phyloP scores from a whole-genome alignment of 2,329 filamentous ascomycete genomes.

The Beauveria sp. region DNA sequence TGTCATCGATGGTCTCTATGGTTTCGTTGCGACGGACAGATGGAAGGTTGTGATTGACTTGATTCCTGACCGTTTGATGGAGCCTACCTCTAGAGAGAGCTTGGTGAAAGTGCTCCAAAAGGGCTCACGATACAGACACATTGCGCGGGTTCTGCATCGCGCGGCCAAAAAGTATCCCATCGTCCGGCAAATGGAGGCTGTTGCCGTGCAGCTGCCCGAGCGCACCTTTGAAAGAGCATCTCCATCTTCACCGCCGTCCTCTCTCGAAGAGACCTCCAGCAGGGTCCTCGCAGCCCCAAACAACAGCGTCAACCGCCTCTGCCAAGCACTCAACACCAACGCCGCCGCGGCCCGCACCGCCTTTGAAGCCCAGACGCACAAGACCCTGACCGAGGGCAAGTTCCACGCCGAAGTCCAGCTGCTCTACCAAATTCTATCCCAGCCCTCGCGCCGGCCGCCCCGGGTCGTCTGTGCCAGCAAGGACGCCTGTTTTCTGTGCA shows the following conservation, averaged over 20 bases:
- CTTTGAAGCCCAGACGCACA: not conserved
- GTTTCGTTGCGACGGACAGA: not conserved
- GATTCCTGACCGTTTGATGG: not conserved
- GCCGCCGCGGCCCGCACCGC: not conserved
- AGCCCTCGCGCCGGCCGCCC: not conserved
- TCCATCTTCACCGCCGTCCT: not conserved
- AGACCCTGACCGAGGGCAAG: not conserved
- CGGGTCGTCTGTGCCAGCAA: constrained; percentile 4
- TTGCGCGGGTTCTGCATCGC: not conserved
- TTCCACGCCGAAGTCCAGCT: constrained; percentile 8
- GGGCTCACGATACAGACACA: not conserved
- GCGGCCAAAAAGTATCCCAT: not conserved
- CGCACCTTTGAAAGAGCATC: not conserved
- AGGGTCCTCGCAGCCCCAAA: not conserved
- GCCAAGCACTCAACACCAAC: not conserved
- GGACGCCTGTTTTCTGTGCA: constrained; percentile 1
- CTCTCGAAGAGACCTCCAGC: not conserved
- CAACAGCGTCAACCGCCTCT: not conserved
- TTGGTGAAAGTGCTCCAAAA: not conserved
- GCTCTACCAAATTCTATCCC: not conserved
- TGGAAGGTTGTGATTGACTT: not conserved
- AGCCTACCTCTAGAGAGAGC: not conserved
- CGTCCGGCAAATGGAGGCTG: not conserved
- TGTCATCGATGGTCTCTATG: not conserved
- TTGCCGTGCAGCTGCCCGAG: not conserved